These are phyloP conservation scores for Trichoderma guizhouense DNA, from an alignment of 2,329 filamentous ascomycete genomes.

Conservation along the genomic window DNA sequence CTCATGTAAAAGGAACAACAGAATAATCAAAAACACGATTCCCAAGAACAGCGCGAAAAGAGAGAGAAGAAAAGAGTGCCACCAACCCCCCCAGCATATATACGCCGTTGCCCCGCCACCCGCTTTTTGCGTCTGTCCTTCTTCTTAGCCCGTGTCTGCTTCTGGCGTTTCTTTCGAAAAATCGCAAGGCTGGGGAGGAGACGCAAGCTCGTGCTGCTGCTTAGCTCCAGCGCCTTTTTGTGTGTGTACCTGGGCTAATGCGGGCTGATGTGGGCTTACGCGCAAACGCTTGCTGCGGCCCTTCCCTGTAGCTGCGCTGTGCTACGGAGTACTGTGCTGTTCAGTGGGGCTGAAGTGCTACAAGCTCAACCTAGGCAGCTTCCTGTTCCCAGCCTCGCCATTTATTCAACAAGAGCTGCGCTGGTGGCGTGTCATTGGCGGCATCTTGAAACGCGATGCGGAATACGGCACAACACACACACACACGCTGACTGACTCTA, in stretches of 20 bases:
- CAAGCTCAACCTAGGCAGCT: background rate
- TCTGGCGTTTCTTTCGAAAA: conserved; percentile 21
- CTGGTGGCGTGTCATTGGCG: background rate
- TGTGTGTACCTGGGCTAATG: conserved; percentile 2
- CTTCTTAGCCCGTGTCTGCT: background rate
- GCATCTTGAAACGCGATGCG: background rate
- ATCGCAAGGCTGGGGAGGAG: conserved; percentile 33
- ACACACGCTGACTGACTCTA: background rate
- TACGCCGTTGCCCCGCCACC: conserved; percentile 50
- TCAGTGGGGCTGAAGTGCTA: background rate
- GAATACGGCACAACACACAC: background rate
- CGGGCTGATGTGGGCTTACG: conserved; percentile 4
- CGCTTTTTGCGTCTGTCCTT: conserved; percentile 25
- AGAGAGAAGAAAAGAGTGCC: background rate
- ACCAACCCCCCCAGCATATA: conserved; percentile 27
- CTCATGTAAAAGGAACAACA: background rate
- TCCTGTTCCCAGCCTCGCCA: background rate
- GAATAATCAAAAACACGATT: background rate
- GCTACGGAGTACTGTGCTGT: background rate
- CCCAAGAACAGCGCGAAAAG: background rate
- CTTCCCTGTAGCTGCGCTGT: background rate
- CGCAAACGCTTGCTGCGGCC: background rate
- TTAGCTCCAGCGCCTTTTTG: background rate
- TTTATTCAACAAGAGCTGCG: background rate
- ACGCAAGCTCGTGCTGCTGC: background rate